Evolutionary conservation across 257 asterid genomes (phyloP).

Genomic region (Jaltomata sinuosa): DNA sequence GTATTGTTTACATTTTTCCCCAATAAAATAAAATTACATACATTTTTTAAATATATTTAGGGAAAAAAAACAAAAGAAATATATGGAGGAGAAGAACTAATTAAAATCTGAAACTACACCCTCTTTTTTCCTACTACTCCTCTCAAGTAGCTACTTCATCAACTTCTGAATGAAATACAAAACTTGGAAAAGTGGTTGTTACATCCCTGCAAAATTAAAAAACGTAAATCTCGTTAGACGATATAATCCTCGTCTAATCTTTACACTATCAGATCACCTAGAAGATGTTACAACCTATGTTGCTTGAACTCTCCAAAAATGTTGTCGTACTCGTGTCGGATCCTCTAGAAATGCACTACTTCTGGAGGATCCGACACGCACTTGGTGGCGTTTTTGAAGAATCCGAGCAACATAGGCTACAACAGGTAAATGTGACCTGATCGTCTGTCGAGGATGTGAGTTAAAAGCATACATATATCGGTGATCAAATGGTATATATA

Average conservation of each 20-base stretch:
- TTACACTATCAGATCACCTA: background rate
- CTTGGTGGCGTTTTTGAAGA: background rate
- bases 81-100: background rate
- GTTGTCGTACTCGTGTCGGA: background rate
- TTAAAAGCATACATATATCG: background rate
- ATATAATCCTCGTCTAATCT: background rate
- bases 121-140: background rate
- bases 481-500: conserved; percentile 11
- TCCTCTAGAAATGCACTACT: background rate
- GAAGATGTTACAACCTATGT: background rate
- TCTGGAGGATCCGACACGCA: background rate
- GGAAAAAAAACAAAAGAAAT: background rate
- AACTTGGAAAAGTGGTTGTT: conserved; percentile 2
- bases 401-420: background rate
- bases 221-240: background rate
- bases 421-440: background rate
- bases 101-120: background rate
- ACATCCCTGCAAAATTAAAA: background rate
- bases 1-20: background rate
- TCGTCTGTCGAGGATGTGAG: background rate
- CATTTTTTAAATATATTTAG: background rate
- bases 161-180: conserved; percentile 3
- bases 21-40: background rate
- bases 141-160: conserved; percentile 2
- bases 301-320: background rate